Percentiles rank a stretch among this genome's conserved stretches.
phyloP scores from a whole-genome alignment of 2,329 filamentous ascomycete species.

The Fusarium sp. region DNA sequence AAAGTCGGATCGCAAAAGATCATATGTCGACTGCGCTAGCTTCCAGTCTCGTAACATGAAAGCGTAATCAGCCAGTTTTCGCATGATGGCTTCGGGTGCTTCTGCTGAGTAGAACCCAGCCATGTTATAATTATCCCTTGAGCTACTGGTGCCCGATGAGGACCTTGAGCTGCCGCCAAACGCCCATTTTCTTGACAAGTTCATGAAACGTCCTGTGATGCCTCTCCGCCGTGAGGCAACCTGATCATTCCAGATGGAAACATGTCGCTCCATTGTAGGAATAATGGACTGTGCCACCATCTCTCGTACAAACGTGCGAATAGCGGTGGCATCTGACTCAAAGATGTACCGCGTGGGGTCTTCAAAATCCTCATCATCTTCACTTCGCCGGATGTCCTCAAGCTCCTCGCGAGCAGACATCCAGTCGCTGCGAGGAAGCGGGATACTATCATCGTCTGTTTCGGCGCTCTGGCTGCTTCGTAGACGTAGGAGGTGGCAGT shows the following conservation, averaged over 20 bases:
- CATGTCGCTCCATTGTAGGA: slow-evolving; percentile 93
- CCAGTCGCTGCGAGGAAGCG: slow-evolving; percentile 87
- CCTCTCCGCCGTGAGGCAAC: slow-evolving; percentile 91
- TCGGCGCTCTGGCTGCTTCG: slow-evolving; percentile 86
- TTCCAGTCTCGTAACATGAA: slow-evolving; percentile 99
- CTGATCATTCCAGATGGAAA: slow-evolving; percentile 96
- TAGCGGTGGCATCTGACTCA: slow-evolving; percentile 89
- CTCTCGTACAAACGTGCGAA: slow-evolving; percentile 90
- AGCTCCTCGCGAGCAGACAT: slow-evolving; percentile 88
- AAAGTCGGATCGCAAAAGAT: slow-evolving; percentile 88
- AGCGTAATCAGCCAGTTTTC: slow-evolving; percentile 92
- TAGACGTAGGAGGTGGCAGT: slow-evolving; percentile 90
- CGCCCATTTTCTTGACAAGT: slow-evolving; percentile 88
- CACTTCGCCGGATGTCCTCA: slow-evolving; percentile 74
- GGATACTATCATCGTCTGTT: slow-evolving; percentile 90
- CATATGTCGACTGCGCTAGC: slow-evolving; percentile 89
- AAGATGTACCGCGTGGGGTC: slow-evolving; percentile 84
- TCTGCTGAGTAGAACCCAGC: slow-evolving; percentile 87
- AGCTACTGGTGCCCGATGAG: slow-evolving; percentile 62
- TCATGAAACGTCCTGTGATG: slow-evolving; percentile 93
- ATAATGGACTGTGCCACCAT: slow-evolving; percentile 95
- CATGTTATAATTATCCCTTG: slow-evolving; percentile 79
- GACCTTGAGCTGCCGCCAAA: slow-evolving; percentile 77
- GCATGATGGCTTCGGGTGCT: slow-evolving; percentile 87
- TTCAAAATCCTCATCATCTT: slow-evolving; percentile 74